Base-by-base conservation (phyloP, 306 rosid species). In the Clitoria ternatea region DNA sequence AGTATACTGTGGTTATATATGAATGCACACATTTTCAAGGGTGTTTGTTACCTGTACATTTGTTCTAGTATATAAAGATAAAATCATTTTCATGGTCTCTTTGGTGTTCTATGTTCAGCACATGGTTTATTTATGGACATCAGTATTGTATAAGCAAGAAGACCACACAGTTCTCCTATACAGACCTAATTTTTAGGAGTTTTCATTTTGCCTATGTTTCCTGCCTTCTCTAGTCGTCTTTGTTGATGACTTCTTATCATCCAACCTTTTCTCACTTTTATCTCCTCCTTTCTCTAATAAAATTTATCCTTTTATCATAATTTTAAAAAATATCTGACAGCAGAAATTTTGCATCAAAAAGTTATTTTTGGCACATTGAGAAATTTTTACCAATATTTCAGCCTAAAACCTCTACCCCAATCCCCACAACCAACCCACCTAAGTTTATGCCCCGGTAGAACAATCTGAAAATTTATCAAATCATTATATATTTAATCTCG, bases 391-490 rank as follows among this genome's bases (percentile, higher is more conserved):
- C 35, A 22, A 43, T 43, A 61, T 15, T 61, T 29, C 42, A 61
- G 52, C 66, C 42, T 40, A 77, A n/a, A 29, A 30, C 42, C 61
- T 37, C 68, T 43, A 59, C 71, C 39, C 36, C 3, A 29, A 29
- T 50, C 43, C 42, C 60, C 15, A 53, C 29, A 39, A 23, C 43
- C 30, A 49, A 69, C 57, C 70, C 30, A 61, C 30, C 47, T 30
- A 61, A 49, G 76, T 63, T 69, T 61, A 52, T 23, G 43, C 72
- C 29, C n/a, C 29, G 72, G 22, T 6, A 36, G 13, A 57, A 70
- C 15, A 23, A 24, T 42, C 66, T 42, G 18, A 32, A 57, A 66
- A 17, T 49, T 24, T 24, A 61, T 29, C n/a, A 66, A 45, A 72
- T 65, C 10, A 33, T 18, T 27, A 15, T 35, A 63, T 23, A 17